Evolutionary conservation across 805 yeast species (phyloP).

Genomic region (Starmerella potacharoeniae): DNA sequence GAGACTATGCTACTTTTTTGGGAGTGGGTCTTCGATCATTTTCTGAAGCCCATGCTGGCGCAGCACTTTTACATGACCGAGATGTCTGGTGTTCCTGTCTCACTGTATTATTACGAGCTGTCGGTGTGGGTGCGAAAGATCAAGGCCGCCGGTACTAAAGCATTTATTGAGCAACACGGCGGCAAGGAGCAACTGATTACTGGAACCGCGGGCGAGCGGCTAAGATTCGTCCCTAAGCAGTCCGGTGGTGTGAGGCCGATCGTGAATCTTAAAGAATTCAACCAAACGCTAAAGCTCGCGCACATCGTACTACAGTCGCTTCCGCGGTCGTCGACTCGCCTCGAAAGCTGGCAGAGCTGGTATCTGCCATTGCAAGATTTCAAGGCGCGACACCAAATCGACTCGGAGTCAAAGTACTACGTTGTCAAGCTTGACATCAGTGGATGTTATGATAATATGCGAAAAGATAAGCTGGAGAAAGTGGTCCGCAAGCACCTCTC

Average conservation of each 20-base stretch:
- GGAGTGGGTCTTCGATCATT: slow-evolving; percentile 44
- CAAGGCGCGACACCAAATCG: slow-evolving; percentile 24
- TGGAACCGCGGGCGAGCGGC: slow-evolving; percentile 38
- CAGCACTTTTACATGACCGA: slow-evolving; percentile 61
- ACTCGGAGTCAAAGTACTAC: slow-evolving; percentile 31
- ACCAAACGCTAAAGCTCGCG: slow-evolving; percentile 1
- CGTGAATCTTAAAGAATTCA: slow-evolving; percentile 18
- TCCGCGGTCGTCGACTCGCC: slow-evolving; percentile 29
- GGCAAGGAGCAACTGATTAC: slow-evolving; percentile 25
- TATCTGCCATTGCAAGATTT: slow-evolving; percentile 30
- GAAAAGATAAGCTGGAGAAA: slow-evolving; percentile 15
- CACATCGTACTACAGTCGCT: slow-evolving; percentile 29
- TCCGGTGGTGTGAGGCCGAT: slow-evolving; percentile 15
- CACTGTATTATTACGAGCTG: slow-evolving; percentile 15
- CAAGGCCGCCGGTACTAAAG: slow-evolving; percentile 30
- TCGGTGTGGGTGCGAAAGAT: slow-evolving; percentile 31
- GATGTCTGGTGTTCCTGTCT: slow-evolving; percentile 22
- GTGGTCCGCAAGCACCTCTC: slow-evolving; percentile 1
- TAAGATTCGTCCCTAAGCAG: slow-evolving; percentile 19
- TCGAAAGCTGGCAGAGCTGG: slow-evolving; percentile 33
- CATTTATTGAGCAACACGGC: slow-evolving; percentile 31
- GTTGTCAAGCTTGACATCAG: slow-evolving; percentile 64
- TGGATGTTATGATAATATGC: slow-evolving; percentile 63
- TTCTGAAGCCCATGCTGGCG: slow-evolving; percentile 39
- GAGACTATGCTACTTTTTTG: slow-evolving; percentile 34